phyloP scores from a whole-genome alignment of 2,329 filamentous ascomycete species.

The Cordyceps tenuipes region DNA sequence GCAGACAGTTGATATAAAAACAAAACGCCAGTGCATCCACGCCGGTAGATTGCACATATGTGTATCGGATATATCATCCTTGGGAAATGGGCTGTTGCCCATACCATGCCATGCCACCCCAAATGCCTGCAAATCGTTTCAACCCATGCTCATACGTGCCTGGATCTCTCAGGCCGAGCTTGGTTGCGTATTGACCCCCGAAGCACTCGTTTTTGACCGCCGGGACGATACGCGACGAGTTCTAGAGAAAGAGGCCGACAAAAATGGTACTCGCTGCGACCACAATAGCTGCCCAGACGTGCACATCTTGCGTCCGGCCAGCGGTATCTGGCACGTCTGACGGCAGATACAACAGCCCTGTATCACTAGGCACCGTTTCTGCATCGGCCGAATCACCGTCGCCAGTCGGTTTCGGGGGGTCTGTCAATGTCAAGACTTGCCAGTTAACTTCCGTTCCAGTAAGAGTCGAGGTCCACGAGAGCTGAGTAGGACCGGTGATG shows the following conservation, averaged over 20 bases:
- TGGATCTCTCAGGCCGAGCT: too few relatives aligned
- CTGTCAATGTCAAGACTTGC: conserved; percentile 36
- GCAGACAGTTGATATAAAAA: not conserved
- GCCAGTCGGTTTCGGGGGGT: conserved; percentile 25
- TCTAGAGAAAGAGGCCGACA: conserved; percentile 2
- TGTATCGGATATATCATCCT: conserved; percentile 3
- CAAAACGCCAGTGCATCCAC: conserved; percentile 5
- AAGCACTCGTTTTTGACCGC: not conserved
- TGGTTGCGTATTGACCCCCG: not conserved
- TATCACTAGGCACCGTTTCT: not conserved
- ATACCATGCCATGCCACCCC: not conserved
- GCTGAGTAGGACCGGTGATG: conserved; percentile 34
- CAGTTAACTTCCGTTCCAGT: conserved; percentile 33
- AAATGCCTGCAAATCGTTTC: not conserved
- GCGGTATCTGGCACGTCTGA: not conserved
- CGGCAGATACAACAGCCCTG: conserved; percentile 2
- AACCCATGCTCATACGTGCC: not conserved
- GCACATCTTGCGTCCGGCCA: not conserved
- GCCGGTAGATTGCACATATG: not conserved
- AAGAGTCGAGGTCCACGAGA: conserved; percentile 37
- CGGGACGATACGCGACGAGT: not conserved
- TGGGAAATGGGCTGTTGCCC: not conserved
- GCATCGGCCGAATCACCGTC: conserved; percentile 18
- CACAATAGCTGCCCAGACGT: conserved; percentile 2
- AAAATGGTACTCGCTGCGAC: conserved; percentile 6